Base-by-base conservation (phyloP, 441 rosid genomes). In the Euphorbia schlechtendalii region DNA sequence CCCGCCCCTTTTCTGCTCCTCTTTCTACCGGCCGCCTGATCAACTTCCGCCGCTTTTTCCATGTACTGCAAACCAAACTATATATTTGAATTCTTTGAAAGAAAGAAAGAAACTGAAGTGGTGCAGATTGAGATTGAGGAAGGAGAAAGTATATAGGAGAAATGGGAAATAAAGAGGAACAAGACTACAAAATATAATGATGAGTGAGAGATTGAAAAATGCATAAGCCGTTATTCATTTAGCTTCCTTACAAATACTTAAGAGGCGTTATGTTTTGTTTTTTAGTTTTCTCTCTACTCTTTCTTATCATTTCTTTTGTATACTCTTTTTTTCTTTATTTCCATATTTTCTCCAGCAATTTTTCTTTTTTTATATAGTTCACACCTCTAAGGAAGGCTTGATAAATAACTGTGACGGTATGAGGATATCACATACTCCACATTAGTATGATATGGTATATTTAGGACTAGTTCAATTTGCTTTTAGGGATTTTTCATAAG, bases 201-300 rank as follows among this genome's bases (percentile, higher is more conserved):
- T 72, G 79, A 68, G 79, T 36, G 10, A 5, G 40, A 36, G 15
- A 12, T 13, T 43, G n/a, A 17, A 64, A 64, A n/a, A 71, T 66
- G 83, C 12, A 43, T 43, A 43, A 45, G 49, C 83, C 82, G 83
- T 76, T 77, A 75, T 74, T 74, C 75, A 75, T 76, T 61, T 45
- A 61, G 78, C 77, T 64, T 71, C 71, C 73, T 17, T 67, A 73
- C 76, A 71, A 78, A 80, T 5, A 5, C 10, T 43, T 13, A 45
- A 14, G 17, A 45, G 49, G n/a, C 49, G 49, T 45, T 45, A 45
- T 14, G 49, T 36, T 36, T 5, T 45, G 49, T 45, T 13, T 14
- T 2, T 14, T 13, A n/a, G 17, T 1, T 27, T 27, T 45, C 17
- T 17, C 49, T 14, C n/a, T 17, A 43, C 48, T 13, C 49, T 45